phyloP scores from a whole-genome alignment of 139 green algal genomes.

The Nannochloris sp. region DNA sequence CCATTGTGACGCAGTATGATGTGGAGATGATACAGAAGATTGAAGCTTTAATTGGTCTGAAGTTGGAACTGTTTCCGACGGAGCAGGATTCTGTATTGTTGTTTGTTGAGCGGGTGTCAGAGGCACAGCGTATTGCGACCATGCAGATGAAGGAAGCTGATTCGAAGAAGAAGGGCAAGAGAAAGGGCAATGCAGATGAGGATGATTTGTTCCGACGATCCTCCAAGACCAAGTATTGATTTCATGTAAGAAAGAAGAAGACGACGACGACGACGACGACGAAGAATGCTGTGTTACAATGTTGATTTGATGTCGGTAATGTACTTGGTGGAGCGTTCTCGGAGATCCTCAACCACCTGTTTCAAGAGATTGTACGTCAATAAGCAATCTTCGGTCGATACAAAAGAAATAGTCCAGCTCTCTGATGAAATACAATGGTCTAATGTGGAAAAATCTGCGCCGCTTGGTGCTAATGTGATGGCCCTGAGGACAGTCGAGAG shows the following conservation, averaged over 20 bases:
- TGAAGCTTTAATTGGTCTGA: conserved; percentile 77
- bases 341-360: neutral
- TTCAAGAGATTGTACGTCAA: neutral
- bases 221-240: conserved; percentile 3
- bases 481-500: neutral
- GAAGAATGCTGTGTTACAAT: conserved; percentile 3
- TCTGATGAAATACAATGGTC: neutral
- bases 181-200: neutral
- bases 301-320: neutral
- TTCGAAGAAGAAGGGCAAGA: conserved; percentile 15
- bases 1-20: conserved; percentile 97
- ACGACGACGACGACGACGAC: neutral
- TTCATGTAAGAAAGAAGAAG: neutral
- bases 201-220: conserved; percentile 4
- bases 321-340: neutral
- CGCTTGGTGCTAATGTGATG: neutral
- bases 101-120: conserved; percentile 72
- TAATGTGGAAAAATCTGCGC: conserved; percentile 2
- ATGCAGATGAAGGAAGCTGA: conserved; percentile 71
- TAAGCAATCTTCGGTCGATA: neutral
- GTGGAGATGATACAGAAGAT: conserved; percentile 98
- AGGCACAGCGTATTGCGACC: conserved; percentile 74
- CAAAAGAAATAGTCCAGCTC: conserved; percentile 3
- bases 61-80: conserved; percentile 70
- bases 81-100: conserved; percentile 67